Percentiles rank a stretch among this genome's conserved stretches.
These are phyloP conservation scores for Oxalis stricta DNA, from an alignment of 441 rosid genomes.

Conservation along the genomic window DNA sequence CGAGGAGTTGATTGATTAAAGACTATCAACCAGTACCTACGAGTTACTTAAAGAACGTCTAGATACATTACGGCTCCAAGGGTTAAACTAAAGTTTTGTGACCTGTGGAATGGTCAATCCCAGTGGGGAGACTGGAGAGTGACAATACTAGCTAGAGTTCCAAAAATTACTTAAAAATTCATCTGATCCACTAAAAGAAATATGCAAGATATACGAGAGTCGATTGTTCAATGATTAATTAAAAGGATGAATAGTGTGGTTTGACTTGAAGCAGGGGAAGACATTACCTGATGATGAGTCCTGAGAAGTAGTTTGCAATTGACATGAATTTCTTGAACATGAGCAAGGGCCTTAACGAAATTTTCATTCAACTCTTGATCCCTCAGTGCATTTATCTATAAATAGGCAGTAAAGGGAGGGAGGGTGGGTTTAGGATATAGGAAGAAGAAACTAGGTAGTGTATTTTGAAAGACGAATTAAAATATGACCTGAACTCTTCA, in stretches of 20 bases:
- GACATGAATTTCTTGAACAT: constrained; percentile 89
- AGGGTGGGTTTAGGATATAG: background rate
- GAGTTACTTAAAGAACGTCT: no score
- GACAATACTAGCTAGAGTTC: no score
- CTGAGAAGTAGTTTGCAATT: constrained; percentile 85
- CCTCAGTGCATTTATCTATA: constrained; percentile 72
- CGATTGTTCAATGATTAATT: no score
- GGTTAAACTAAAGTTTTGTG: no score
- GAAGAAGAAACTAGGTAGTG: background rate
- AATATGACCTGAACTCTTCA: constrained; percentile 61
- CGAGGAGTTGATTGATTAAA: no score
- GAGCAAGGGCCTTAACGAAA: constrained; percentile 87
- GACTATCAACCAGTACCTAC: no score
- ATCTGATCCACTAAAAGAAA: no score
- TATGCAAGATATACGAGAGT: no score
- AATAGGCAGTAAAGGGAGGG: background rate
- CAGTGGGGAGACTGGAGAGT: no score
- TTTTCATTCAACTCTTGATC: constrained; percentile 69
- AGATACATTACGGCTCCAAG: no score
- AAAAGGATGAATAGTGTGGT: background rate
- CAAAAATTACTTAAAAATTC: no score
- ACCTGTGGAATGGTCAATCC: no score
- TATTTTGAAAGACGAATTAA: constrained; percentile 1
- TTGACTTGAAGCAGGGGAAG: background rate
- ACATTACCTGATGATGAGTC: constrained; percentile 83